These are phyloP conservation scores for Talaromyces thailandensis DNA, from an alignment of 495 filamentous ascomycete species.

Conservation along the genomic window DNA sequence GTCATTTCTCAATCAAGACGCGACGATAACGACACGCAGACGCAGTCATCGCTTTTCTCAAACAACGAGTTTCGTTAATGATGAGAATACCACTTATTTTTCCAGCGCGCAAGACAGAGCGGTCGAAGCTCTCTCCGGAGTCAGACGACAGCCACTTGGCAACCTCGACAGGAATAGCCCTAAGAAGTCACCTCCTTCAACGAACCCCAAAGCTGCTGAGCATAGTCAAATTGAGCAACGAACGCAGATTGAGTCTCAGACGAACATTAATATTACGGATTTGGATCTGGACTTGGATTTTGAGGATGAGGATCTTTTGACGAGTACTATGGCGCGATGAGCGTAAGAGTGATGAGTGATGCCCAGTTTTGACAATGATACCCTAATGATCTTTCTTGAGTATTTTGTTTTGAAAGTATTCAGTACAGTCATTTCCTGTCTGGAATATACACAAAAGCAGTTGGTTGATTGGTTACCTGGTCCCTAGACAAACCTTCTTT, in stretches of 20 bases:
- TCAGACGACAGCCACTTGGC: constrained; percentile 16
- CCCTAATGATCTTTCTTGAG: background rate
- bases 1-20: background rate
- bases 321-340: constrained; percentile 2
- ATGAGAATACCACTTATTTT: background rate
- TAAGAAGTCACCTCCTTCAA: constrained; percentile 11
- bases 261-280: background rate
- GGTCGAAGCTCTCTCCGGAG: background rate
- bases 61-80: background rate
- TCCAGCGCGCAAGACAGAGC: constrained; percentile 1
- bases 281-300: constrained; percentile 4
- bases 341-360: background rate
- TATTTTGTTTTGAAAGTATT: background rate
- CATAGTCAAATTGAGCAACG: background rate
- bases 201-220: background rate
- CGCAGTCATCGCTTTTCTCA: background rate
- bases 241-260: background rate
- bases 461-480: background rate
- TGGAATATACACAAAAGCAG: background rate
- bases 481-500: background rate
- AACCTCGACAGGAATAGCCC: constrained; percentile 22
- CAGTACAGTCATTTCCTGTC: background rate
- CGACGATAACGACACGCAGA: background rate
- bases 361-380: background rate
- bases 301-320: constrained; percentile 6